Percentiles rank a stretch among this genome's conserved stretches.
phyloP scores from a whole-genome alignment of 2,329 filamentous ascomycete genomes.

The Didymellaceae sp. region DNA sequence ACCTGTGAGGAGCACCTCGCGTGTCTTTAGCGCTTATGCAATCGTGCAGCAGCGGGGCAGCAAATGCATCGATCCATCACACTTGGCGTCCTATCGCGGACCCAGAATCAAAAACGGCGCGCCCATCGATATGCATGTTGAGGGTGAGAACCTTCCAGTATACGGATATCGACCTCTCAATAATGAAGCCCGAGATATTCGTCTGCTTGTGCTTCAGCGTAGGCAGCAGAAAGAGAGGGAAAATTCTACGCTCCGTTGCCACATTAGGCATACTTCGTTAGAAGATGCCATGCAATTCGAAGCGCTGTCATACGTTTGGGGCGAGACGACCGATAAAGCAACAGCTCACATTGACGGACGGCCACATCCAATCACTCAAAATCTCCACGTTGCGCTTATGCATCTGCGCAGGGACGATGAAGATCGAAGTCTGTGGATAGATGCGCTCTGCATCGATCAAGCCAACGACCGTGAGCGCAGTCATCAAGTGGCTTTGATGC shows the following conservation, averaged over 20 bases:
- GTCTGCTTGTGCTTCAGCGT: no score
- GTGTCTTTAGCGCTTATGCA: background rate
- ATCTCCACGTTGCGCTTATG: background rate
- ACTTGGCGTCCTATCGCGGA: no score
- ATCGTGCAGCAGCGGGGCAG: no score
- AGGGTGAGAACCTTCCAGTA: no score
- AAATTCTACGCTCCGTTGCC: conserved; percentile 4
- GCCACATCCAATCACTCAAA: background rate
- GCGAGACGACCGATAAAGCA: background rate
- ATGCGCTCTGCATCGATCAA: conserved; percentile 16
- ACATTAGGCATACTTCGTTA: background rate
- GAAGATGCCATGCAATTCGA: background rate
- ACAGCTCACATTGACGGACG: background rate
- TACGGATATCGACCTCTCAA: no score
- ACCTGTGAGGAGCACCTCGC: background rate
- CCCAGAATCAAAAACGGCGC: no score
- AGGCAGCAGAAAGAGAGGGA: no score
- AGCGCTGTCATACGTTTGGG: conserved; percentile 1
- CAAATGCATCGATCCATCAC: no score
- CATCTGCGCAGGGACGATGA: background rate
- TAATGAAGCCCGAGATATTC: no score
- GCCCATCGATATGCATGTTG: no score
- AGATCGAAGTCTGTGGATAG: conserved; percentile 7
- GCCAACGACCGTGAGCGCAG: background rate
- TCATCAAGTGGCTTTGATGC: background rate